Conservation (phyloP, 225 moss, liverwort and hornwort species). For the Physcomitrellopsis africana region DNA sequence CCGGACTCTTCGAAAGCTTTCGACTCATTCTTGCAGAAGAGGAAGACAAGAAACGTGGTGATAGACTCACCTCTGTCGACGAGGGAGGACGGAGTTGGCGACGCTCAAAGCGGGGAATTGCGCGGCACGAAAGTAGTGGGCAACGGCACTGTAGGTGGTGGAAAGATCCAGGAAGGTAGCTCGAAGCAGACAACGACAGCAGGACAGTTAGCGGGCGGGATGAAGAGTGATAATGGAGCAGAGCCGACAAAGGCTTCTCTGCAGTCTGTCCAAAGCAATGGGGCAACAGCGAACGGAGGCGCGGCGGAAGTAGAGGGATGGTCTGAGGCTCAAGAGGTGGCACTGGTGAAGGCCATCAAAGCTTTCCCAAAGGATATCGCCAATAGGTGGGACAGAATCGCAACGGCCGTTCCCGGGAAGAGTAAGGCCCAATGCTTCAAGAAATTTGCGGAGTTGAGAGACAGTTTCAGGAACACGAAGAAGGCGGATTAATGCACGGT, state of each 20-base stretch:
- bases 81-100: conserved; percentile 51
- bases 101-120: neutral
- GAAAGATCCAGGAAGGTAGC: neutral
- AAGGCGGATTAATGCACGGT: conserved; percentile 41
- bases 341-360: conserved; percentile 86
- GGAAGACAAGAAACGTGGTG: conserved; percentile 55
- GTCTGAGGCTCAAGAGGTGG: conserved; percentile 84
- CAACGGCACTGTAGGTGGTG: conserved; percentile 32
- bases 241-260: conserved; percentile 26
- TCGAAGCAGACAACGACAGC: conserved; percentile 30
- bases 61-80: conserved; percentile 89
- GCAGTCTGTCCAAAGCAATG: conserved; percentile 39
- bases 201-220: conserved; percentile 25
- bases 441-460: conserved; percentile 83
- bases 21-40: conserved; percentile 85
- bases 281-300: conserved; percentile 47
- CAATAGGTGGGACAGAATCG: conserved; percentile 93
- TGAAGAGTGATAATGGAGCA: conserved; percentile 37
- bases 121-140: conserved; percentile 18
- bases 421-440: conserved; percentile 82
- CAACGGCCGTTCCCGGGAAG: conserved; percentile 84
- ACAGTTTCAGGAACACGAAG: conserved; percentile 84
- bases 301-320: conserved; percentile 58
- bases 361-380: conserved; percentile 77
- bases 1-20: conserved; percentile 91